Conservation (phyloP, 2,329 filamentous ascomycete species). For the Arthrobotrys entomopaga region DNA sequence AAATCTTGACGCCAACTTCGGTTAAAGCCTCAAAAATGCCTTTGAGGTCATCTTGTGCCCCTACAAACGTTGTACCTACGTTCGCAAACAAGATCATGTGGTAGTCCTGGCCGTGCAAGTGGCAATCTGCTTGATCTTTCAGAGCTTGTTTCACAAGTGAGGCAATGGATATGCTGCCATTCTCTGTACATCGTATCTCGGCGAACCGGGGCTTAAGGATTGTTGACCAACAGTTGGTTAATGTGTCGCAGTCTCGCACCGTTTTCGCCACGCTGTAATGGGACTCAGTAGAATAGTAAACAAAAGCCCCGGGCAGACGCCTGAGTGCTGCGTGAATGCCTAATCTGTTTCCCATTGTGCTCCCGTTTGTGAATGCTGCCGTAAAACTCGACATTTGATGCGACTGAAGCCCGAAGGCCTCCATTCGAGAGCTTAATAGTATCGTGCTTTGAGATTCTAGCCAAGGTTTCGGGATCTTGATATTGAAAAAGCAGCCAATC, state of each 20-base stretch:
- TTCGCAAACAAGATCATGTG: conserved; percentile 32
- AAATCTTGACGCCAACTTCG: no score
- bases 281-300: conserved; percentile 33
- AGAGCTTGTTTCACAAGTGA: conserved; percentile 10
- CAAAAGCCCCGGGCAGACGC: conserved; percentile 16
- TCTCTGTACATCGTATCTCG: conserved; percentile 15
- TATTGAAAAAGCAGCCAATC: conserved; percentile 13
- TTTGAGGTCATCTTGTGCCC: conserved; percentile 23
- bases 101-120: neutral
- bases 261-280: conserved; percentile 40
- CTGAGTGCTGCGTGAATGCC: conserved; percentile 29
- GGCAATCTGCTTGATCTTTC: neutral
- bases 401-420: conserved; percentile 16
- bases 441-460: neutral
- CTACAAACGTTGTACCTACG: conserved; percentile 36
- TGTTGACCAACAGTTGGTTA: conserved; percentile 17
- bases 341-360: conserved; percentile 41
- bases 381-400: neutral
- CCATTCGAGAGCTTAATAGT: conserved; percentile 12
- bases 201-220: neutral
- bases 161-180: conserved; percentile 19
- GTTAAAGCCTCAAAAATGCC: neutral
- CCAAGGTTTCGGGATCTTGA: conserved; percentile 21
- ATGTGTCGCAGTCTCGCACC: conserved; percentile 20
- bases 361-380: conserved; percentile 28